Conservation (phyloP, 2,329 filamentous ascomycete genomes). For the Karstenula rhodostoma region DNA sequence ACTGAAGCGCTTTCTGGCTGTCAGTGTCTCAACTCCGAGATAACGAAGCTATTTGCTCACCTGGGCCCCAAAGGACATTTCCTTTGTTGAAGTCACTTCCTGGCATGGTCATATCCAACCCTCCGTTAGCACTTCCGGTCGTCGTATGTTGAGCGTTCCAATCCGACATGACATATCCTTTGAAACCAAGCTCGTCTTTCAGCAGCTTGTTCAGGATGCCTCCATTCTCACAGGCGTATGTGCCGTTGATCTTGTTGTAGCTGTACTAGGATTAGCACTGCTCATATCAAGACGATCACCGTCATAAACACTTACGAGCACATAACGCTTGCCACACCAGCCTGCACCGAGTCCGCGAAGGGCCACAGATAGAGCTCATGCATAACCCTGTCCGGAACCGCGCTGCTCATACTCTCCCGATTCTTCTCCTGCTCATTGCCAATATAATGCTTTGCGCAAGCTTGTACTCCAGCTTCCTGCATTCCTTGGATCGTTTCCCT, state of each 20-base stretch:
- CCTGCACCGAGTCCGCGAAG: slow-evolving; percentile 75
- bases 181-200: slow-evolving; percentile 62
- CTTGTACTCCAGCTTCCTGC: slow-evolving; percentile 54
- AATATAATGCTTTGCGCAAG: slow-evolving; percentile 58
- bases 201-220: slow-evolving; percentile 59
- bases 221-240: slow-evolving; percentile 61
- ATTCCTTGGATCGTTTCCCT: slow-evolving; percentile 55
- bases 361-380: slow-evolving; percentile 83
- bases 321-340: slow-evolving; percentile 66
- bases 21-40: slow-evolving; percentile 14
- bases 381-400: slow-evolving; percentile 75
- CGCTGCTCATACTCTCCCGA: slow-evolving; percentile 57
- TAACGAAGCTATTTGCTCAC: slow-evolving; percentile 15
- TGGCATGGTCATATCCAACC: slow-evolving; percentile 68
- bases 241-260: slow-evolving; percentile 57
- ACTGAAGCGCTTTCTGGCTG: slow-evolving; percentile 52
- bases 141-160: slow-evolving; percentile 59
- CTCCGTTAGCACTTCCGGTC: slow-evolving; percentile 54
- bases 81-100: slow-evolving; percentile 49
- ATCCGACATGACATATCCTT: slow-evolving; percentile 56
- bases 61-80: slow-evolving; percentile 63
- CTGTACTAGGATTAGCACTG: slow-evolving; percentile 18
- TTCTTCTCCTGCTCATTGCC: slow-evolving; percentile 73
- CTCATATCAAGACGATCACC: not conserved
- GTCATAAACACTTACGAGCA: slow-evolving; percentile 41